These are phyloP conservation scores for Lophiotrema nucula DNA, from an alignment of 495 filamentous ascomycete species.

Conservation along the genomic window DNA sequence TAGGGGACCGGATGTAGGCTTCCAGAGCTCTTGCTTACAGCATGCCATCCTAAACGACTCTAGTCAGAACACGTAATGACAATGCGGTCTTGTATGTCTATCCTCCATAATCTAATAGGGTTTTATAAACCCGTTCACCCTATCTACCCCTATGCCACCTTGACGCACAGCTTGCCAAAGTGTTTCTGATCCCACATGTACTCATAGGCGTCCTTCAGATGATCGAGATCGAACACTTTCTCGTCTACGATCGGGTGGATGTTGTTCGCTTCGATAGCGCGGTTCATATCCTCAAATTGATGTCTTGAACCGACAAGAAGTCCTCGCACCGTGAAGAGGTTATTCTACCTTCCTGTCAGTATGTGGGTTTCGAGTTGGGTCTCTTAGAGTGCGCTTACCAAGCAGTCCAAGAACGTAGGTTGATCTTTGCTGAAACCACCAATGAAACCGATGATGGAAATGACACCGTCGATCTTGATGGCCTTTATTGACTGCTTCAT, in stretches of 20 bases:
- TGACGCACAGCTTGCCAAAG: conserved; percentile 71
- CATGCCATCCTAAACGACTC: no score
- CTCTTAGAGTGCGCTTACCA: conserved; percentile 4
- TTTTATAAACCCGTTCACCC: no score
- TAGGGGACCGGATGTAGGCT: no score
- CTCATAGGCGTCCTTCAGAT: conserved; percentile 46
- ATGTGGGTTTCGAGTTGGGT: no score
- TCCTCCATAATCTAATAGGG: no score
- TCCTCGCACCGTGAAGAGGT: conserved; percentile 42
- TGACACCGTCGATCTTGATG: conserved; percentile 45
- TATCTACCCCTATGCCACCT: conserved; percentile 54
- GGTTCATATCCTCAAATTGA: conserved; percentile 46
- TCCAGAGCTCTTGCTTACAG: no score
- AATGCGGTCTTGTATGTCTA: no score
- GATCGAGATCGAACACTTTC: conserved; percentile 41
- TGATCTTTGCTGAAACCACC: conserved; percentile 39
- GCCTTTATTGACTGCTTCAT: conserved; percentile 43
- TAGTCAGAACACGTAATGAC: no score
- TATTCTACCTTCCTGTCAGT: conserved; percentile 17
- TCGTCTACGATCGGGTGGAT: conserved; percentile 44
- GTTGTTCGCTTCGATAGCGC: conserved; percentile 42
- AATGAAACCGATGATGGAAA: conserved; percentile 46
- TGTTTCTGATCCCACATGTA: conserved; percentile 71
- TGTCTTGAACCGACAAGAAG: conserved; percentile 40
- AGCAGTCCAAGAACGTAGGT: conserved; percentile 41